Percentiles rank a stretch among this genome's conserved stretches.
phyloP scores from a whole-genome alignment of 805 yeast species.

The Candida gorgasii region DNA sequence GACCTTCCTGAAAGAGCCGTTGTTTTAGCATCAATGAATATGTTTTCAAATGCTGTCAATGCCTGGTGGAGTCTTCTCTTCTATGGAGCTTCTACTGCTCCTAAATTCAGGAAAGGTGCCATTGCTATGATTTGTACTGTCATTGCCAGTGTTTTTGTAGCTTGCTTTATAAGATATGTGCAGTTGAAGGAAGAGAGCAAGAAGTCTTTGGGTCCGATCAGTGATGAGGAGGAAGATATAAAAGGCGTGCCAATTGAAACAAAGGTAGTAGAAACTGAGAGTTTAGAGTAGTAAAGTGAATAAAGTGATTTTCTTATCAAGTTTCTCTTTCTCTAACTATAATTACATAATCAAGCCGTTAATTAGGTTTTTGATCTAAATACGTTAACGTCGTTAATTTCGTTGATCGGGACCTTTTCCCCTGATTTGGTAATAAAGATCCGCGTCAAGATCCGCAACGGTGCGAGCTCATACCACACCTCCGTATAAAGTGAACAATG shows the following conservation, averaged over 20 bases:
- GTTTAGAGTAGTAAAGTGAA: constrained; percentile 13
- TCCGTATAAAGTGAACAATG: too few relatives aligned
- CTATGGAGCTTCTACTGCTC: constrained; percentile 53
- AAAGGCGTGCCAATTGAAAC: constrained; percentile 3
- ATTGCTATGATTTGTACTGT: constrained; percentile 60
- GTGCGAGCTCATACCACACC: too few relatives aligned
- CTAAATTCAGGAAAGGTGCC: constrained; percentile 52
- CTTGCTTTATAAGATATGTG: constrained; percentile 41
- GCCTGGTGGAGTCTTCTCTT: constrained; percentile 65
- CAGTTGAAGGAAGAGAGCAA: constrained; percentile 38
- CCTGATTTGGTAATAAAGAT: too few relatives aligned
- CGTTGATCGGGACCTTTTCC: too few relatives aligned
- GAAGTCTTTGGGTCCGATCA: background rate
- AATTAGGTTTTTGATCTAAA: too few relatives aligned
- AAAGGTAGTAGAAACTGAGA: background rate
- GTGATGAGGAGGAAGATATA: constrained; percentile 7
- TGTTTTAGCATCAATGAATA: constrained; percentile 65
- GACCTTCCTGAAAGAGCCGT: constrained; percentile 66
- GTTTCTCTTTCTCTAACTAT: too few relatives aligned
- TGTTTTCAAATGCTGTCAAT: constrained; percentile 62
- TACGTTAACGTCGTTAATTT: too few relatives aligned
- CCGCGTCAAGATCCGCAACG: too few relatives aligned
- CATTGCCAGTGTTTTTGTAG: constrained; percentile 40
- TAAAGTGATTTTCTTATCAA: too few relatives aligned
- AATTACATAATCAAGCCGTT: too few relatives aligned